These are phyloP conservation scores for Actinomortierella wolfii DNA, from an alignment of 371 early-diverging fungal genomes.

Conservation along the genomic window DNA sequence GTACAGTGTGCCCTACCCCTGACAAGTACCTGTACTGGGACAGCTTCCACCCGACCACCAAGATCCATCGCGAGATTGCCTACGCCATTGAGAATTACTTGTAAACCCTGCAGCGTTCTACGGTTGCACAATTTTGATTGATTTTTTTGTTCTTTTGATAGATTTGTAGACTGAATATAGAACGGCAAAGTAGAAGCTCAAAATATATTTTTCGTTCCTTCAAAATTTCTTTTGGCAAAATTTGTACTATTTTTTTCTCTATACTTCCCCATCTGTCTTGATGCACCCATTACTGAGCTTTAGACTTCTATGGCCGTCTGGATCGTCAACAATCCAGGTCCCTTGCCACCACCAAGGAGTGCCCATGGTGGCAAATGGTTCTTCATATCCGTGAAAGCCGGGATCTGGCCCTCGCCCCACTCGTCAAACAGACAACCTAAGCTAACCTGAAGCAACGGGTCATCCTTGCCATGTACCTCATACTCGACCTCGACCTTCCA, in stretches of 20 bases:
- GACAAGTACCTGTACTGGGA: slow-evolving; percentile 30
- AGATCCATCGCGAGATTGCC: slow-evolving; percentile 24
- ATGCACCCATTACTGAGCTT: too few species aligned
- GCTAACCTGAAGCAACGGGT: slow-evolving; percentile 22
- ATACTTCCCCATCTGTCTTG: too few species aligned
- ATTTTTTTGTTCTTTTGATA: too few species aligned
- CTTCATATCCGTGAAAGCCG: slow-evolving; percentile 48
- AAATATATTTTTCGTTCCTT: too few species aligned
- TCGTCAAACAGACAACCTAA: slow-evolving; percentile 57
- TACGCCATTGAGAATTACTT: not conserved
- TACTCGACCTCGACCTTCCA: slow-evolving; percentile 42
- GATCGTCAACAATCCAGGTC: slow-evolving; percentile 37
- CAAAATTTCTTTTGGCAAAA: too few species aligned
- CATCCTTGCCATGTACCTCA: slow-evolving; percentile 40
- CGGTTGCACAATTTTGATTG: too few species aligned
- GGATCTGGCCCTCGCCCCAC: slow-evolving; percentile 51
- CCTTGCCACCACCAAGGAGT: slow-evolving; percentile 43
- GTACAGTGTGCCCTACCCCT: slow-evolving; percentile 23
- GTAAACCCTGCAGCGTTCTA: too few species aligned
- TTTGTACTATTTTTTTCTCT: too few species aligned
- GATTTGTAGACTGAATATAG: too few species aligned
- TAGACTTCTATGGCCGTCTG: slow-evolving; percentile 28
- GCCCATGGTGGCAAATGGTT: slow-evolving; percentile 34
- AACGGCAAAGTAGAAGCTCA: too few species aligned
- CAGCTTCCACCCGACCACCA: slow-evolving; percentile 25